phyloP scores from a whole-genome alignment of 148 eudicot species.

The Nepenthes gracilis region DNA sequence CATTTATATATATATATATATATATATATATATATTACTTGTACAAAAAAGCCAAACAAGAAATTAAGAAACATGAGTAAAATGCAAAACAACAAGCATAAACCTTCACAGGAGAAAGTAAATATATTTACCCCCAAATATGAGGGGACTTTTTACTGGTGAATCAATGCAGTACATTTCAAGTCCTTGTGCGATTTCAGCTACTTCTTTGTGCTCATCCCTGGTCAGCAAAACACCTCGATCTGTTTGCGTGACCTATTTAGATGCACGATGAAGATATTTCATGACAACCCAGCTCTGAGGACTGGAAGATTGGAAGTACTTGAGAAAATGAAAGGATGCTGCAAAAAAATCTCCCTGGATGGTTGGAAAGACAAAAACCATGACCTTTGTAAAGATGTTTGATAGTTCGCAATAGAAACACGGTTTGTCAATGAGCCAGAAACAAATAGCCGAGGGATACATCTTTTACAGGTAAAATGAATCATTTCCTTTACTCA shows the following conservation, averaged over 20 bases:
- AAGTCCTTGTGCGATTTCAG: constrained; percentile 61
- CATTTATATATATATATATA: too few relatives aligned
- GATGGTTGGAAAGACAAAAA: too few relatives aligned
- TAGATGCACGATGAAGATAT: constrained; percentile 1
- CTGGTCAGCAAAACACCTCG: constrained; percentile 59
- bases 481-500: too few relatives aligned
- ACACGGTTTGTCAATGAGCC: too few relatives aligned
- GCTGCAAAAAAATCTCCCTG: too few relatives aligned
- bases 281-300: neutral
- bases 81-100: neutral
- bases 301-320: too few relatives aligned
- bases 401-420: too few relatives aligned
- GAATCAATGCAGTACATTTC: constrained; percentile 60
- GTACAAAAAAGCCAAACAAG: neutral
- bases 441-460: too few relatives aligned
- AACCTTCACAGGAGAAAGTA: neutral
- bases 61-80: neutral
- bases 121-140: constrained; percentile 69
- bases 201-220: constrained; percentile 67
- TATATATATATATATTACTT: too few relatives aligned
- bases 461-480: too few relatives aligned
- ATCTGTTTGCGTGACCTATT: constrained; percentile 65
- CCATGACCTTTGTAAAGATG: too few relatives aligned
- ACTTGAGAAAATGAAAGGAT: too few relatives aligned
- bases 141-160: constrained; percentile 83